A percentile compares a stretch with the other conserved stretches of the same genome.
phyloP scores from a whole-genome alignment of 805 yeast species.

The Pichia nakasei region DNA sequence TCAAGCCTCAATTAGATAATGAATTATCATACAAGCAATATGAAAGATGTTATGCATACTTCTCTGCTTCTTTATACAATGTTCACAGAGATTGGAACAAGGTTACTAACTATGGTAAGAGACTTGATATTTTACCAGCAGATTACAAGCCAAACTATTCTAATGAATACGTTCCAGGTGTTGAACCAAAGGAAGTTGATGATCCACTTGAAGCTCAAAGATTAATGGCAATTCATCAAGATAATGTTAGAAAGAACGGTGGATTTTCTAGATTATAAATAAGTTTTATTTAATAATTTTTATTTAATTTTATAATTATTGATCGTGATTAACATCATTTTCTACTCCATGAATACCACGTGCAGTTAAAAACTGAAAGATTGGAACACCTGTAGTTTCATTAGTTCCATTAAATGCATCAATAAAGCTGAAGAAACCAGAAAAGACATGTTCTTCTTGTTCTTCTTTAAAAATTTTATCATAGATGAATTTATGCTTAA shows the following conservation, averaged over 20 bases:
- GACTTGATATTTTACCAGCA: constrained; percentile 42
- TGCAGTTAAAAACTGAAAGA: constrained; percentile 50
- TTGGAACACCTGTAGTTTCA: constrained; percentile 40
- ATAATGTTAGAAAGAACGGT: constrained; percentile 3
- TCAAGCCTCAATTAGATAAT: constrained; percentile 39
- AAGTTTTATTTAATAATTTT: no score
- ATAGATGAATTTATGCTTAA: constrained; percentile 82
- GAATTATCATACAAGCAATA: constrained; percentile 33
- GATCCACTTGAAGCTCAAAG: constrained; percentile 43
- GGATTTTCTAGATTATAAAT: no score
- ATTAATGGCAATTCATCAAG: constrained; percentile 25
- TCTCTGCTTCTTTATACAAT: constrained; percentile 42
- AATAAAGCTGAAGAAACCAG: constrained; percentile 85
- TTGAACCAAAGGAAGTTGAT: constrained; percentile 36
- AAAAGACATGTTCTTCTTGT: constrained; percentile 74
- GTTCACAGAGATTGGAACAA: constrained; percentile 51
- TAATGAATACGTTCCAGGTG: constrained; percentile 42
- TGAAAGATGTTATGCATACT: constrained; percentile 47
- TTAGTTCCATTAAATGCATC: constrained; percentile 65
- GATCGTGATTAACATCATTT: background rate
- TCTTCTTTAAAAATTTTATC: constrained; percentile 91
- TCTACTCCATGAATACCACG: constrained; percentile 22
- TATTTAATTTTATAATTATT: background rate
- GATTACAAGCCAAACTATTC: constrained; percentile 43
- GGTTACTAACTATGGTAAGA: constrained; percentile 47